phyloP scores from a whole-genome alignment of 176 grass and related monocot genomes.

The Phoenix dactylifera region DNA sequence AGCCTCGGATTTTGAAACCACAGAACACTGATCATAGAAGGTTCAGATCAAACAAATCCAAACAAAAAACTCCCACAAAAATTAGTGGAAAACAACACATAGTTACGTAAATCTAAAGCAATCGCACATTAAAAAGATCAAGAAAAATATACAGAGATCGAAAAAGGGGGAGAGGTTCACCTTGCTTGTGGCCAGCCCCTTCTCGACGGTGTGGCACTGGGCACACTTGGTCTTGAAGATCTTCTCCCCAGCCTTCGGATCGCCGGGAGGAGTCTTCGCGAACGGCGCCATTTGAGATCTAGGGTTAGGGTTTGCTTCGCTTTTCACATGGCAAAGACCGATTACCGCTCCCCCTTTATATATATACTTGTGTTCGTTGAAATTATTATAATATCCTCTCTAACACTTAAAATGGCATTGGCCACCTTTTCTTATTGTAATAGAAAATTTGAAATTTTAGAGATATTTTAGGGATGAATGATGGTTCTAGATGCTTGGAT shows the following conservation, averaged over 20 bases:
- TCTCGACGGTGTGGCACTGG: slow-evolving; percentile 88
- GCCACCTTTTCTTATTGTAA: too few species aligned
- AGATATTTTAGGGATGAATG: too few species aligned
- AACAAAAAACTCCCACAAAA: background rate
- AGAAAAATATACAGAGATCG: background rate
- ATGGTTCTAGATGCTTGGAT: too few species aligned
- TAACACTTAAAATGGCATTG: too few species aligned
- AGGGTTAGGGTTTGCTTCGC: too few species aligned
- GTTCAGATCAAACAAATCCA: background rate
- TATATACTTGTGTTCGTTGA: too few species aligned
- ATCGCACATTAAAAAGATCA: background rate
- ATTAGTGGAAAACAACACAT: background rate
- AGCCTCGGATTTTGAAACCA: background rate
- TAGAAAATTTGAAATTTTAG: too few species aligned
- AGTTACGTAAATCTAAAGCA: too few species aligned
- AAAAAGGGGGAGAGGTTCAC: slow-evolving; percentile 7
- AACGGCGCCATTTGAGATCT: slow-evolving; percentile 52
- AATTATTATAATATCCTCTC: too few species aligned
- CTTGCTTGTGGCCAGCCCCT: slow-evolving; percentile 86
- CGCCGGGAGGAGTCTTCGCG: slow-evolving; percentile 57
- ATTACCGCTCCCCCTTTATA: too few species aligned
- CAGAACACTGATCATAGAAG: background rate
- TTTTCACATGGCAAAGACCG: too few species aligned
- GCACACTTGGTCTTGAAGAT: slow-evolving; percentile 96
- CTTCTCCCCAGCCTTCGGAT: slow-evolving; percentile 61